phyloP scores from a whole-genome alignment of 108 stramenopile species.

The Phaeodactylum tricornutum region DNA sequence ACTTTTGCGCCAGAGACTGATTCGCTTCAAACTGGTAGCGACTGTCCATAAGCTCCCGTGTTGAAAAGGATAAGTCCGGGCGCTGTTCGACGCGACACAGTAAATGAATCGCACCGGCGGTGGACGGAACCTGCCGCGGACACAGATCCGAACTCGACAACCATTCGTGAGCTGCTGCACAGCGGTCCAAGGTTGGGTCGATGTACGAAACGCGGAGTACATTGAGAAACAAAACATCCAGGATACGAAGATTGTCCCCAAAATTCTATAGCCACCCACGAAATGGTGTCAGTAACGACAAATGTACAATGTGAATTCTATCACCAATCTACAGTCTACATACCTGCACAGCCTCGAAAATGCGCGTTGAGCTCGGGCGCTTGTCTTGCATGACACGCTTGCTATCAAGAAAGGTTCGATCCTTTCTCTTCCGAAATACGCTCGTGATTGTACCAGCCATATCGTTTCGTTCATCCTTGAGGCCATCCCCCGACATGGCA shows the following conservation, averaged over 20 bases:
- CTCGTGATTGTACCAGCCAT: constrained; percentile 38
- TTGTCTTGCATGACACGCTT: background rate
- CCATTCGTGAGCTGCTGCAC: constrained; percentile 54
- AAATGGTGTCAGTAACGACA: no score
- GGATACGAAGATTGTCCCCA: constrained; percentile 54
- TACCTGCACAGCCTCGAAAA: constrained; percentile 17
- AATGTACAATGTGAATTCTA: no score
- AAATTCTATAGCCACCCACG: no score
- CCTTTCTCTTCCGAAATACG: constrained; percentile 42
- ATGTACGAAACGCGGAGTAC: constrained; percentile 56
- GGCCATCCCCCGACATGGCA: constrained; percentile 49
- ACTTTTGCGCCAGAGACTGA: constrained; percentile 41
- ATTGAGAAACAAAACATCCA: constrained; percentile 67
- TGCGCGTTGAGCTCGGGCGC: constrained; percentile 5
- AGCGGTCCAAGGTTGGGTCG: constrained; percentile 74
- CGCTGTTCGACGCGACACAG: constrained; percentile 69
- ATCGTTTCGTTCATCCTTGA: constrained; percentile 72
- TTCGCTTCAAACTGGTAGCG: constrained; percentile 58
- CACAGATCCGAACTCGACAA: constrained; percentile 43
- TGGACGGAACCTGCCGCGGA: constrained; percentile 32
- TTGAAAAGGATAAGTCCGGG: constrained; percentile 55
- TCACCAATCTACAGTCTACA: no score
- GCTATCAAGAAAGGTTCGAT: constrained; percentile 1
- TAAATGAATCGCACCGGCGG: constrained; percentile 65
- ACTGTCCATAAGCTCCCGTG: constrained; percentile 36